These are phyloP conservation scores for Bonnemaisonia californica DNA, from an alignment of 31 red algal species.

Conservation along the genomic window DNA sequence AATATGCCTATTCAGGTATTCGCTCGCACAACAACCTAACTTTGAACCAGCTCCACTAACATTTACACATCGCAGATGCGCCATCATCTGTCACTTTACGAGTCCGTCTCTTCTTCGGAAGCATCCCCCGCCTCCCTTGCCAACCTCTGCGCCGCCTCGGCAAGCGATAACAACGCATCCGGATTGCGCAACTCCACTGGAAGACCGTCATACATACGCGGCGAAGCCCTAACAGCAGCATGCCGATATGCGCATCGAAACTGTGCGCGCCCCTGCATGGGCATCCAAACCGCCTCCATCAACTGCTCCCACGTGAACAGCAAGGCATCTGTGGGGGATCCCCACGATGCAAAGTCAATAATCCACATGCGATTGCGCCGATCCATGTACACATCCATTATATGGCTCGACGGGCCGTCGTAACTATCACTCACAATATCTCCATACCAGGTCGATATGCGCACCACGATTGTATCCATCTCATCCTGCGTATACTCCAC, in stretches of 20 bases:
- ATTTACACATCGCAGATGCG: background rate
- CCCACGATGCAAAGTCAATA: conserved; percentile 59
- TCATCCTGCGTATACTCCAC: conserved; percentile 31
- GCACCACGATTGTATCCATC: conserved; percentile 44
- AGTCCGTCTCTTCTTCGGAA: too few species aligned
- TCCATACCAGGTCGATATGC: conserved; percentile 1
- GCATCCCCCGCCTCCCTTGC: background rate
- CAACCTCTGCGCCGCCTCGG: conserved; percentile 33
- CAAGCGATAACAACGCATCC: conserved; percentile 14
- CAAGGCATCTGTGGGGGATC: conserved; percentile 6
- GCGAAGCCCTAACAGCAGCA: conserved; percentile 17
- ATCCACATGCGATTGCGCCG: conserved; percentile 44
- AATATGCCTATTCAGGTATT: too few species aligned
- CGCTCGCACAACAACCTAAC: too few species aligned
- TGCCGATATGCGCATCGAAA: conserved; percentile 34
- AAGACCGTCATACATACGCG: conserved; percentile 42
- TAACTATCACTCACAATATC: conserved; percentile 12
- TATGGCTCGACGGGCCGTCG: conserved; percentile 13
- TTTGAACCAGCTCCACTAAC: too few species aligned
- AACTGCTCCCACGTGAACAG: conserved; percentile 58
- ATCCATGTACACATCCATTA: conserved; percentile 52
- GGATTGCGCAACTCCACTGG: conserved; percentile 44
- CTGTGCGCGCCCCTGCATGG: conserved; percentile 30
- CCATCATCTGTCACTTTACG: conserved; percentile 2
- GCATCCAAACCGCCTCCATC: conserved; percentile 36